These are phyloP conservation scores for Pseudohalonectria lignicola DNA, from an alignment of 2,329 filamentous ascomycete genomes.

Conservation along the genomic window DNA sequence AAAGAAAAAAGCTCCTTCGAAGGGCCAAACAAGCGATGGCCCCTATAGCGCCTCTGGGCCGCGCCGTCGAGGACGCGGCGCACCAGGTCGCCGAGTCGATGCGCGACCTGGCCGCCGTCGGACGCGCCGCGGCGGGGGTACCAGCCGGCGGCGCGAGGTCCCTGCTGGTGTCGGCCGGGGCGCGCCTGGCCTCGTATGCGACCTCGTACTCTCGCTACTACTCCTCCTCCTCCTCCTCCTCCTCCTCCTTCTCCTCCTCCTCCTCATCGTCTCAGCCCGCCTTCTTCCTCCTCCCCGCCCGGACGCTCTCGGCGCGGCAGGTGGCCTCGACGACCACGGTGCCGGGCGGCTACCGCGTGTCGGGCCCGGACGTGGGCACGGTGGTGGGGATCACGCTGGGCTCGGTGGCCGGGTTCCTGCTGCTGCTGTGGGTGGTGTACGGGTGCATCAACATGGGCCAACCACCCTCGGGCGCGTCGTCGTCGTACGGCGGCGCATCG, in stretches of 20 bases:
- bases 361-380: slow-evolving; percentile 19
- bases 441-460: slow-evolving; percentile 18
- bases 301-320: slow-evolving; percentile 8
- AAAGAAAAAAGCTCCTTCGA: too few relatives aligned
- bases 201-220: background rate
- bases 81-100: background rate
- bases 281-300: slow-evolving; percentile 1
- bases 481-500: slow-evolving; percentile 10
- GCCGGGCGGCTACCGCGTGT: slow-evolving; percentile 17
- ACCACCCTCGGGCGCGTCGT: slow-evolving; percentile 5
- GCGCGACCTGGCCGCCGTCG: too few relatives aligned
- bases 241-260: background rate
- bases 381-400: slow-evolving; percentile 27
- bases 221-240: background rate
- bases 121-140: too few relatives aligned
- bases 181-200: background rate
- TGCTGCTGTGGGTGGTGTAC: slow-evolving; percentile 21
- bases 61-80: background rate
- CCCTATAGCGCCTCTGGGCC: background rate
- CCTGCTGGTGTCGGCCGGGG: background rate
- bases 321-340: slow-evolving; percentile 13
- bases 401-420: slow-evolving; percentile 30
- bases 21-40: background rate
- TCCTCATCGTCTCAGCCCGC: background rate
- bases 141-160: too few relatives aligned